Conservation (phyloP, 306 rosid species). For the Malus asiatica region DNA sequence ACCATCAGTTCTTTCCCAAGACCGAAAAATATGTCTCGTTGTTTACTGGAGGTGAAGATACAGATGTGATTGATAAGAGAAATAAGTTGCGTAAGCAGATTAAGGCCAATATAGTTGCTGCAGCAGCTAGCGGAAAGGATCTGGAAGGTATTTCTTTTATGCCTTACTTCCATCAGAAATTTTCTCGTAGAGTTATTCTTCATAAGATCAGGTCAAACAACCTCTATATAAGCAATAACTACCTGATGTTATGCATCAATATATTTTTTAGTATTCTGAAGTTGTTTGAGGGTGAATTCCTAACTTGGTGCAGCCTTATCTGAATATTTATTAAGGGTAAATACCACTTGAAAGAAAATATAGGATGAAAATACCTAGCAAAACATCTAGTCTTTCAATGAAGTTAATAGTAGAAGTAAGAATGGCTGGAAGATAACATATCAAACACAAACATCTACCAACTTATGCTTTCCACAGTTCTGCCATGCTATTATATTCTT, state of each 20-base stretch:
- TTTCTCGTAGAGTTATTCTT: background rate
- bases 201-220: conserved; percentile 1
- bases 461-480: background rate
- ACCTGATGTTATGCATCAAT: background rate
- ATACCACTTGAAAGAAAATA: background rate
- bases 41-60: conserved; percentile 64
- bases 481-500: background rate
- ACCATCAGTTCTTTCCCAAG: conserved; percentile 91
- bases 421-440: background rate
- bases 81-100: conserved; percentile 76
- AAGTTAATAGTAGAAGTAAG: background rate
- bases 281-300: background rate
- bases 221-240: background rate
- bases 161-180: background rate
- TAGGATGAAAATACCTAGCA: background rate
- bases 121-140: conserved; percentile 93
- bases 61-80: conserved; percentile 57
- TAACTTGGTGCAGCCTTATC: background rate
- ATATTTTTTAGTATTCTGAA: background rate
- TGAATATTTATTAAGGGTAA: background rate
- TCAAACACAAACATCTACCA: background rate
- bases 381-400: background rate
- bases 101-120: conserved; percentile 67
- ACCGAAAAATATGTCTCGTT: conserved; percentile 85
- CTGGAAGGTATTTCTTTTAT: conserved; percentile 59